A percentile compares a stretch with the other conserved stretches of the same genome.
These are phyloP conservation scores for Arctium lappa DNA, from an alignment of 129 eudicot species.

Conservation along the genomic window DNA sequence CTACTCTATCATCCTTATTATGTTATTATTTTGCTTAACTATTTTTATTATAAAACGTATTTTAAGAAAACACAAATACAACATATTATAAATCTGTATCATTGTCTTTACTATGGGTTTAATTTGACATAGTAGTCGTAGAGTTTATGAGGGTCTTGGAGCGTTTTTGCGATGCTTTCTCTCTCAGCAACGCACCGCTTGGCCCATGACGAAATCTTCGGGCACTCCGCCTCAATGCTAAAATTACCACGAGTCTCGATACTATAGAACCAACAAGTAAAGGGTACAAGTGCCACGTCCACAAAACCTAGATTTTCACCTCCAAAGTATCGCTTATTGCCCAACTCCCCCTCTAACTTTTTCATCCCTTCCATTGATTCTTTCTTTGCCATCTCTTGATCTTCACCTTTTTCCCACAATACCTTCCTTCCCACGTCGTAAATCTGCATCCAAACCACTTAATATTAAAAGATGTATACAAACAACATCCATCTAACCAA, in stretches of 20 bases:
- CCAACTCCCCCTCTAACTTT: conserved; percentile 25
- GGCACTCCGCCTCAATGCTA: conserved; percentile 33
- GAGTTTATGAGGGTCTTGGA: conserved; percentile 16
- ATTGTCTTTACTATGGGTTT: neutral
- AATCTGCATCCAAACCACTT: conserved; percentile 7
- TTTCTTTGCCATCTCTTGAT: conserved; percentile 22
- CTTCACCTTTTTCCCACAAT: conserved; percentile 29
- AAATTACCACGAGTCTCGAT: conserved; percentile 26
- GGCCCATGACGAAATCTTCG: conserved; percentile 26
- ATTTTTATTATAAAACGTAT: neutral
- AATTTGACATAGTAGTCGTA: conserved; percentile 10
- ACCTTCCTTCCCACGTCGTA: conserved; percentile 20
- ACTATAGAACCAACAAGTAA: conserved; percentile 28
- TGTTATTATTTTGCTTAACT: too few relatives aligned
- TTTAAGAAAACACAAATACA: neutral
- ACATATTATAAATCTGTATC: neutral
- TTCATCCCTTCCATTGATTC: conserved; percentile 25
- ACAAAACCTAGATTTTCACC: conserved; percentile 23
- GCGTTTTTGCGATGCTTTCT: conserved; percentile 29
- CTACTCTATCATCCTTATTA: too few relatives aligned
- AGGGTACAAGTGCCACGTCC: conserved; percentile 34
- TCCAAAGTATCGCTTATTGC: conserved; percentile 29
- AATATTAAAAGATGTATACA: neutral
- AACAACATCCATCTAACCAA: neutral
- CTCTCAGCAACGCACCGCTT: conserved; percentile 25